Evolutionary conservation across 2,329 filamentous ascomycete species (phyloP), one percentile per base, ranked within the genome.

Genomic region (Exophiala dermatitidis): DNA sequence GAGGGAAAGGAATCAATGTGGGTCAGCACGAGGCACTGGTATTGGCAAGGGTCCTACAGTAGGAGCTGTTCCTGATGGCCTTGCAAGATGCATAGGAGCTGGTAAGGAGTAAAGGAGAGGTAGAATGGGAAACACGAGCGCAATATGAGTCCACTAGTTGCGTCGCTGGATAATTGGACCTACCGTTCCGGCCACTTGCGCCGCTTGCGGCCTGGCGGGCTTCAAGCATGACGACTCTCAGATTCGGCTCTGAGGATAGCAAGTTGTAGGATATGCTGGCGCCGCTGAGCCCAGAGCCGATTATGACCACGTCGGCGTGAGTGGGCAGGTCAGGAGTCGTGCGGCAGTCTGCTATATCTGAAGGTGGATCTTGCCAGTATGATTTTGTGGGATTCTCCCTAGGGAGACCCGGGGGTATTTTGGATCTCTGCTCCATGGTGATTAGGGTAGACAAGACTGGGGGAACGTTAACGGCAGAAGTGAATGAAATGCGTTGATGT

Each of bases 261-360:
- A 67, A 54, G 42, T 66, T 64, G 50, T 63, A 64, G 5, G 67
- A 68, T 29, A 71, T 60, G 41, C 60, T 62, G 8, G 68, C 65
- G 36, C 69, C 70, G 19, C 67, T 65, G 45, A 72, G 69, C 1
- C 70, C 71, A 8, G 68, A 68, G n/a, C 70, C 70, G 32, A 72
- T 65, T 37, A 72, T 67, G 32, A 63, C 65, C 28, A 69, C 56
- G 54, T 71, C 68, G 5, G 61, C 63, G 2, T 56, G 57, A 19
- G 57, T 12, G 1, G 67, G 67, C 2, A 68, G 53, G 12, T 64
- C 49, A 7, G 54, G 12, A 2, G 53, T 48, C 12, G 58, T 57
- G 8, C 61, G 56, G 2, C 34, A 43, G 3, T 62, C 56, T 9
- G 62, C 51, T 8, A 69, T 64, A 1, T 60, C 52, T 58, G 68